Evolutionary conservation across 2,329 filamentous ascomycete genomes (phyloP), one percentile per base, ranked within the genome.

Genomic region (Emydomyces testavorans): DNA sequence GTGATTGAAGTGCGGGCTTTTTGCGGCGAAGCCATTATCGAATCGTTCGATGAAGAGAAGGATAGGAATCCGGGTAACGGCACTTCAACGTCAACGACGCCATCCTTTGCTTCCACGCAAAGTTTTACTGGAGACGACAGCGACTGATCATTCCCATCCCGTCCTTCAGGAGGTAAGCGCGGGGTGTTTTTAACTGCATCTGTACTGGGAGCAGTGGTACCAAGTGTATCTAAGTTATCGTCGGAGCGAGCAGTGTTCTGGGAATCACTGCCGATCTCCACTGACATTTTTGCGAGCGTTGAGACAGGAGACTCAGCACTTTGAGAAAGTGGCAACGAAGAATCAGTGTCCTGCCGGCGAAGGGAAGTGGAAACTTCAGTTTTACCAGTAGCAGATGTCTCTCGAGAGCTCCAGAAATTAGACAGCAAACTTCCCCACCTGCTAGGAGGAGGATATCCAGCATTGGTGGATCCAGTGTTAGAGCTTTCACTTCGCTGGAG

Each of bases 41-140:
- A 71, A 46, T 60, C 73, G 59, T 57, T 71, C 47, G 56, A 76
- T 40, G 58, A 74, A 54, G 55, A 69, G 34, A 68, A 65, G 53
- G 61, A 70, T 47, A 69, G 67, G 63, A 72, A 71, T 7, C 72
- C 74, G 34, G 74, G 72, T 16, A 78, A 61, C 2, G 74, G 72
- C 38, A 79, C 70, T 49, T 78, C 74, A 42, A 79, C 75, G 54
- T 79, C 76, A 24, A 79, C 73, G n/a, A 79, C 71, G 1, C 76
- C 76, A 53, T 79, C 76, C 23, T 73, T 49, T 13, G 50, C 42
- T 26, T 74, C 73, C n/a, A 77, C 72, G 0, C 72, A 76, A 16
- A 77, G 56, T 54, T 74, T 76, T 45, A 77, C 54, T 6, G 67
- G 69, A 8, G 70, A 69, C 36, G 72, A 70, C 38, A 69, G 61